Base-by-base conservation (phyloP, 2,329 filamentous ascomycete species). In the Nemania bipapillata region DNA sequence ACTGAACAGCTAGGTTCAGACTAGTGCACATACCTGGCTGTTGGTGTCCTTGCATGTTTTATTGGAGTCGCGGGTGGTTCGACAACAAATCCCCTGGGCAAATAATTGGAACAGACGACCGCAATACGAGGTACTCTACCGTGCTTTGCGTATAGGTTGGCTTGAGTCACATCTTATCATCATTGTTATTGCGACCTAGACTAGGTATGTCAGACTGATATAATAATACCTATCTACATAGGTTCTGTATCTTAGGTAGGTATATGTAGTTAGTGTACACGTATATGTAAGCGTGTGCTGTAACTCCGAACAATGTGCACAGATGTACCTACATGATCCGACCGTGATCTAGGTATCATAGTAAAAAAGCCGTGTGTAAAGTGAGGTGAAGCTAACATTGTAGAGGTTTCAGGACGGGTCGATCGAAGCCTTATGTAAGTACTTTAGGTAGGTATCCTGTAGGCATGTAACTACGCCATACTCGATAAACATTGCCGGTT, bases 391-490 rank as follows among this genome's bases (percentile, higher is more conserved):
- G 8, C n/a, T 5, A 20, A 73, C 71, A 74, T 73, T 72, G 70
- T 73, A 61, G 47, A 56, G 70, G 74, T 75, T 74, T 72, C 73
- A 74, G 66, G 63, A 70, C 71, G 53, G 66, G 56, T 52, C 61
- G 66, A 69, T 72, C 59, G 22, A 26, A 37, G 40, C 37, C 24
- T 50, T 15, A 50, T n/a, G 22, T 2, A 28, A 50, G 4, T 8
- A 15, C 8, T 26, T 26, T 30, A 24, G 7, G 3, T 24, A 30
- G 24, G 49, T 30, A 52, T 26, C 17, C 28, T n/a, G n/a, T n/a
- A 24, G 32, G 26, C 3, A 49, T 40, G 35, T 11, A 7, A 55
- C 30, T 30, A 11, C 55, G 24, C 35, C 12, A n/a, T 9, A n/a
- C n/a, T n/a, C 35, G 12, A 20, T 17, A 17, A 9, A 28, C 11